A percentile compares a stretch with the other conserved stretches of the same genome.
Conservation (phyloP, 495 filamentous ascomycete species). For the Daldinia childiae region DNA sequence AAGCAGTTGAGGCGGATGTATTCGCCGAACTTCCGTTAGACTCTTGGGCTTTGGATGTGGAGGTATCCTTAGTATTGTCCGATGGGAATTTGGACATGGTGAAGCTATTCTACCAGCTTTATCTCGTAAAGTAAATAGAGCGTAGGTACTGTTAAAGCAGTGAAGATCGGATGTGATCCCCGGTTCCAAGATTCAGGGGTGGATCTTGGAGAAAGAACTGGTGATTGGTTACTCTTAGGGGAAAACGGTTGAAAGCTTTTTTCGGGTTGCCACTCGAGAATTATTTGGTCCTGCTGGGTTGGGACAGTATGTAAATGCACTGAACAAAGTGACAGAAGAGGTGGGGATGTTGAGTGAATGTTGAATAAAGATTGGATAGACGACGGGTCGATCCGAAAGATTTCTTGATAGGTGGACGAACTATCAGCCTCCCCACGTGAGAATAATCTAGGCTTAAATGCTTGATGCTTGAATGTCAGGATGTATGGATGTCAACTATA, state of each 20-base stretch:
- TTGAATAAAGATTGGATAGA: slow-evolving; percentile 2
- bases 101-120: slow-evolving; percentile 11
- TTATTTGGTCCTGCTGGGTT: neutral
- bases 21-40: slow-evolving; percentile 15
- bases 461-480: too few relatives aligned
- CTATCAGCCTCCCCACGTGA: slow-evolving; percentile 40
- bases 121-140: neutral
- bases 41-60: slow-evolving; percentile 16
- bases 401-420: slow-evolving; percentile 21
- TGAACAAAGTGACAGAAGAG: slow-evolving; percentile 1
- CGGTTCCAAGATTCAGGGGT: slow-evolving; percentile 22
- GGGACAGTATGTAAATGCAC: too few relatives aligned
- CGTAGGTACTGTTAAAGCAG: neutral
- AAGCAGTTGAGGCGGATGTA: slow-evolving; percentile 14
- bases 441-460: slow-evolving; percentile 6
- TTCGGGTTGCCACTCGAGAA: slow-evolving; percentile 16
- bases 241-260: neutral
- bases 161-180: slow-evolving; percentile 19
- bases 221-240: neutral
- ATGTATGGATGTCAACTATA: too few relatives aligned
- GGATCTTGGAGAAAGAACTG: slow-evolving; percentile 18
- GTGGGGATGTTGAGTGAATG: neutral
- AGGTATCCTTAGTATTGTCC: slow-evolving; percentile 7
- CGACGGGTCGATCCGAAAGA: slow-evolving; percentile 23
- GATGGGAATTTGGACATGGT: slow-evolving; percentile 35